phyloP scores from a whole-genome alignment of 2,329 filamentous ascomycete species.

The Colletotrichum caudatum region DNA sequence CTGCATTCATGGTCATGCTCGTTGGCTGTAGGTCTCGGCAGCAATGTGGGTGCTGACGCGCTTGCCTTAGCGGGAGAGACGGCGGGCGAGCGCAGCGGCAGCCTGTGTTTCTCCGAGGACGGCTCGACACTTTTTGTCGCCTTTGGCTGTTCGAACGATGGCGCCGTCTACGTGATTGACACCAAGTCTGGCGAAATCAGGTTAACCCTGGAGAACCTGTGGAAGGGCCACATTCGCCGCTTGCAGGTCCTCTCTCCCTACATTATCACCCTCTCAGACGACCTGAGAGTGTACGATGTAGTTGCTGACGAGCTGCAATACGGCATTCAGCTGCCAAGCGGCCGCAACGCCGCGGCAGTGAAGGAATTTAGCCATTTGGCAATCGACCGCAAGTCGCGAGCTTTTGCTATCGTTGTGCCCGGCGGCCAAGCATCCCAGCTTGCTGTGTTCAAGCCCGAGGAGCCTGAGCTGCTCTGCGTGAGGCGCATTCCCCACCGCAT shows the following conservation, averaged over 20 bases:
- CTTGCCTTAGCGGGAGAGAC: slow-evolving; percentile 46
- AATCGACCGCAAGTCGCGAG: slow-evolving; percentile 74
- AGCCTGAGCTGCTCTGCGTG: slow-evolving; percentile 69
- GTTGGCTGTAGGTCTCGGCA: slow-evolving; percentile 39
- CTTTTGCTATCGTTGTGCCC: slow-evolving; percentile 73
- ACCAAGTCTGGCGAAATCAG: slow-evolving; percentile 74
- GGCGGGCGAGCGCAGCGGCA: slow-evolving; percentile 65
- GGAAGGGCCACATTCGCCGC: slow-evolving; percentile 73
- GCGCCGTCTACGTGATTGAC: slow-evolving; percentile 82
- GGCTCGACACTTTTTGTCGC: slow-evolving; percentile 84
- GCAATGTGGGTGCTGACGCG: slow-evolving; percentile 51
- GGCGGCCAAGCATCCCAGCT: slow-evolving; percentile 64
- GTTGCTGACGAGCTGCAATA: slow-evolving; percentile 81
- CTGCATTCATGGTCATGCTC: slow-evolving; percentile 82
- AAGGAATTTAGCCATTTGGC: slow-evolving; percentile 73
- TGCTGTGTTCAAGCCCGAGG: slow-evolving; percentile 74
- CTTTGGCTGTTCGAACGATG: slow-evolving; percentile 65
- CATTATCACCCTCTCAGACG: slow-evolving; percentile 79
- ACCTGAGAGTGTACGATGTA: slow-evolving; percentile 84
- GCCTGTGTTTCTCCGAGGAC: slow-evolving; percentile 83
- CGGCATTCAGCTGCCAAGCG: slow-evolving; percentile 67
- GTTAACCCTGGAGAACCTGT: slow-evolving; percentile 75
- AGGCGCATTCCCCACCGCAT: slow-evolving; percentile 69
- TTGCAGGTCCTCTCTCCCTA: slow-evolving; percentile 79
- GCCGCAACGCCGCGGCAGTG: slow-evolving; percentile 47